Conservation (phyloP, 2,329 filamentous ascomycete genomes). For the Clonostachys byssicola region DNA sequence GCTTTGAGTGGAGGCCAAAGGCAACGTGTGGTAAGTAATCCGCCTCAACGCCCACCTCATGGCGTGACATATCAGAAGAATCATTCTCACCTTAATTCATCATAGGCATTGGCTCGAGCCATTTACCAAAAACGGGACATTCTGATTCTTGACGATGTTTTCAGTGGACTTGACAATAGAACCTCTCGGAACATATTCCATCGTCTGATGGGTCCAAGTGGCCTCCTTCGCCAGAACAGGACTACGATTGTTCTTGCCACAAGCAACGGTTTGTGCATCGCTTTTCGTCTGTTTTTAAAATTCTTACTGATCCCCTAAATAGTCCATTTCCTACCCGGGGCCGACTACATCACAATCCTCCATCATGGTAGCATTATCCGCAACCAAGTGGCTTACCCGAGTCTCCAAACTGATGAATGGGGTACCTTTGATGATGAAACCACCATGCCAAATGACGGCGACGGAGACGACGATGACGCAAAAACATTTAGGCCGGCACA, state of each 20-base stretch:
- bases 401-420: slow-evolving; percentile 5
- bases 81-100: background rate
- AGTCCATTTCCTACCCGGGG: slow-evolving; percentile 15
- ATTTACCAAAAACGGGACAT: slow-evolving; percentile 22
- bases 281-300: background rate
- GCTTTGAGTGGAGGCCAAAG: slow-evolving; percentile 29
- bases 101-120: slow-evolving; percentile 22
- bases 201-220: slow-evolving; percentile 26
- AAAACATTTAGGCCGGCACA: no score
- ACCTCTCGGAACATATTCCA: slow-evolving; percentile 34
- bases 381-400: slow-evolving; percentile 14
- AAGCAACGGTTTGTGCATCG: slow-evolving; percentile 16
- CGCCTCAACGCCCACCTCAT: background rate
- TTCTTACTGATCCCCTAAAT: background rate
- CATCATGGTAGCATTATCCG: slow-evolving; percentile 10
- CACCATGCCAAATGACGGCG: no score
- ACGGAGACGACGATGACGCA: no score
- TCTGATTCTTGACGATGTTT: slow-evolving; percentile 30
- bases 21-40: slow-evolving; percentile 19
- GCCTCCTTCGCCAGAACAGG: slow-evolving; percentile 23
- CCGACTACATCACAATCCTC: slow-evolving; percentile 17
- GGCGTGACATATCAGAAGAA: background rate
- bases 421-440: background rate
- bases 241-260: slow-evolving; percentile 25
- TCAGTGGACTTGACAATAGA: slow-evolving; percentile 32